These are phyloP conservation scores for Colletotrichum lindemuthianum DNA, from an alignment of 2,329 filamentous ascomycete species.

Conservation along the genomic window DNA sequence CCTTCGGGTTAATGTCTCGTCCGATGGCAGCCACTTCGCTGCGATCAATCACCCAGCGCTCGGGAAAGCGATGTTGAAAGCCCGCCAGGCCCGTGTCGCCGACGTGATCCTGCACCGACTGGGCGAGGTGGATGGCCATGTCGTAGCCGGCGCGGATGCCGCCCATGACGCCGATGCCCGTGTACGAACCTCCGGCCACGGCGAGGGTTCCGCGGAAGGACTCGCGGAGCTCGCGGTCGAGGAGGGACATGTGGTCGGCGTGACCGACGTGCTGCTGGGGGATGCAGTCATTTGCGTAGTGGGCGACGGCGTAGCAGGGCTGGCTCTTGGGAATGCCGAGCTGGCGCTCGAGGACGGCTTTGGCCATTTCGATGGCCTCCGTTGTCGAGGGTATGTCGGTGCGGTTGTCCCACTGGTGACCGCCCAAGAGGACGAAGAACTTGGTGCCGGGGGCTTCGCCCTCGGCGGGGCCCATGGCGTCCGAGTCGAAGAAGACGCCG, in stretches of 20 bases:
- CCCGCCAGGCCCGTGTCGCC: conserved; percentile 48
- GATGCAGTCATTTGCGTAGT: conserved; percentile 76
- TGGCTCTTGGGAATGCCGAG: conserved; percentile 71
- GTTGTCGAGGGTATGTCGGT: conserved; percentile 70
- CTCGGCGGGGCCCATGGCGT: conserved; percentile 54
- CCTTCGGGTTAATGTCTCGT: conserved; percentile 19
- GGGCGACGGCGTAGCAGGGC: conserved; percentile 69
- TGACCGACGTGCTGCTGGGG: conserved; percentile 92
- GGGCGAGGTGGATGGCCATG: conserved; percentile 51
- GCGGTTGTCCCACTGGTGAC: conserved; percentile 94
- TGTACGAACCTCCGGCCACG: conserved; percentile 69
- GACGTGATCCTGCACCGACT: conserved; percentile 36
- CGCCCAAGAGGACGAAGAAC: conserved; percentile 91
- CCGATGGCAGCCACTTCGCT: neutral
- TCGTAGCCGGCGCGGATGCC: conserved; percentile 62
- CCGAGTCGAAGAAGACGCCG: conserved; percentile 91
- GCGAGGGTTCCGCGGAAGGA: conserved; percentile 72
- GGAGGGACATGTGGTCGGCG: conserved; percentile 65
- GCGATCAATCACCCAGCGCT: neutral
- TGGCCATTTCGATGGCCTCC: conserved; percentile 76
- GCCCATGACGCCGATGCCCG: conserved; percentile 60
- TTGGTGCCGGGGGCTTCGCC: conserved; percentile 50
- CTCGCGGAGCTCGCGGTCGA: conserved; percentile 63
- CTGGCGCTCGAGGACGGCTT: conserved; percentile 76
- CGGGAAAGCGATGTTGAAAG: conserved; percentile 33